A percentile compares a stretch with the other conserved stretches of the same genome.
Evolutionary conservation across 305 asterid genomes (phyloP).

Genomic region (Plantago coronopus): DNA sequence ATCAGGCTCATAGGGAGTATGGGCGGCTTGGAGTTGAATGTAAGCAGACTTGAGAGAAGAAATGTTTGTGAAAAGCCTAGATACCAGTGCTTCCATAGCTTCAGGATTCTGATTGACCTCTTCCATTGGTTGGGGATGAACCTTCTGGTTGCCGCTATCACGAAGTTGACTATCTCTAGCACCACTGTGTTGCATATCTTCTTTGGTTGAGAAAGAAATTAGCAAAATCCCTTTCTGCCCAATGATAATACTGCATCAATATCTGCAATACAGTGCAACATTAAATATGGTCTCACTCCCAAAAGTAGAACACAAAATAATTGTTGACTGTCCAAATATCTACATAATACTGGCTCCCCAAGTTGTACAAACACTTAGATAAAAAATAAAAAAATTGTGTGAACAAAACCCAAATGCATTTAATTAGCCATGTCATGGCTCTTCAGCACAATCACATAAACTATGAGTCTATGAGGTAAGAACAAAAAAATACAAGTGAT

Average conservation of each 20-base stretch:
- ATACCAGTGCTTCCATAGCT: conserved; percentile 79
- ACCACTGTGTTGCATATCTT: conserved; percentile 95
- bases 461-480: too few species aligned
- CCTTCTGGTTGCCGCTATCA: conserved; percentile 93
- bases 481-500: too few species aligned
- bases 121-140: conserved; percentile 99
- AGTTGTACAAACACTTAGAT: too few species aligned
- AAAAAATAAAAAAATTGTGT: too few species aligned
- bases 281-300: conserved; percentile 11
- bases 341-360: too few species aligned
- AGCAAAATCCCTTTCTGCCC: conserved; percentile 27
- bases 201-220: conserved; percentile 35
- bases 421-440: too few species aligned
- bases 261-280: conserved; percentile 30
- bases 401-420: too few species aligned
- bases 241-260: conserved; percentile 30
- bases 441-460: too few species aligned
- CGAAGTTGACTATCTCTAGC: conserved; percentile 88
- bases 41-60: conserved; percentile 91
- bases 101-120: conserved; percentile 86
- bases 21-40: conserved; percentile 91
- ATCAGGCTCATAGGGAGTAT: conserved; percentile 95
- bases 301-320: background rate
- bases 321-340: too few species aligned
- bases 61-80: conserved; percentile 75